Evolutionary conservation across 1,284 basidiomycete species (phyloP), one percentile per base, ranked within the genome.

Genomic region (Trichosporon asahii): DNA sequence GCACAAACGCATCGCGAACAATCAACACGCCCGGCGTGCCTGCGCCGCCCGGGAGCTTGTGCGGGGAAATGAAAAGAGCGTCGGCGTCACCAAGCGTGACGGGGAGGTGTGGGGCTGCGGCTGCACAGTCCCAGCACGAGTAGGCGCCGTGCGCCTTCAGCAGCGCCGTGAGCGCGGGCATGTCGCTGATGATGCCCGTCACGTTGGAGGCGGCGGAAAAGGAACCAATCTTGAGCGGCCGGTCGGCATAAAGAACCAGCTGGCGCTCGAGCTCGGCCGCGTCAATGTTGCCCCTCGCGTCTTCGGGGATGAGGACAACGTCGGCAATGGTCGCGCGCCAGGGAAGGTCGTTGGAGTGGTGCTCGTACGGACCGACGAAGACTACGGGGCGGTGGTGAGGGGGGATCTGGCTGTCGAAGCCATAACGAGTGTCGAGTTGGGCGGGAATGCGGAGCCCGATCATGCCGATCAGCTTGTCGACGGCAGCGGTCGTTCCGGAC

Each of bases 151-250:
- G 40, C 2, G 14, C 14, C 23, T 69, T 49, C 37, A 72, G 55
- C 8, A 72, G 18, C 5, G 33, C 23, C n/a, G 70, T 66, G 9
- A 72, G 46, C 0, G 18, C 37, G 8, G 44, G 53, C n/a, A 57
- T 69, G 68, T 72, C 70, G n/a, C 63, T 65, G 15, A 66, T 12
- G 63, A 72, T 64, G 2, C 70, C 70, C 0, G 70, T 72, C 15
- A 72, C 68, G 31, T 72, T 72, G 25, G 67, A 68, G 9, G 68
- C 70, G 1, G 70, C 70, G 5, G 70, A 72, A 53, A 72, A 72
- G 9, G 67, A 68, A 3, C 70, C 70, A 23, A 72, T 67, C 4
- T 33, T 57, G 2, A 66, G 44, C 5, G 68, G 61, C 3, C 68
- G 65, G 9, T 37, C 2, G 21, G 29, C 66, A 33, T 66, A 60